Conservation (phyloP, 306 rosid genomes). For the Quercus gilva region DNA sequence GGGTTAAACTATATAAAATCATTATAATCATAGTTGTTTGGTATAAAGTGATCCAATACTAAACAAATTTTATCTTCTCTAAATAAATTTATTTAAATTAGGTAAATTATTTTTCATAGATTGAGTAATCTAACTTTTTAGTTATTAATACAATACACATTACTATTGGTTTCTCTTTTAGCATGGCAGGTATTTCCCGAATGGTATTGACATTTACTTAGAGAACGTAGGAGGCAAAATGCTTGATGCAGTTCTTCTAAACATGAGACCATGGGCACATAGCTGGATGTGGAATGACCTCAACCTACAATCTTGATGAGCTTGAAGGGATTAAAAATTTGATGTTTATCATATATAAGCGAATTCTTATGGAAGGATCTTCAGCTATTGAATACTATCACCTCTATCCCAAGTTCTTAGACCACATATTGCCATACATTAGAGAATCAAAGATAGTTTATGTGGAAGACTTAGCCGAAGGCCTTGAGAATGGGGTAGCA, state of each 20-base stretch:
- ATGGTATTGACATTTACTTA: constrained; percentile 20
- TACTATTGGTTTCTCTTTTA: not conserved
- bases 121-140: too few species aligned
- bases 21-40: too few species aligned
- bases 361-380: constrained; percentile 14
- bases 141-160: too few species aligned
- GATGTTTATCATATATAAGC: constrained; percentile 10
- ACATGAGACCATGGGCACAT: constrained; percentile 16
- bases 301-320: not conserved
- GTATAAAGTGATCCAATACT: too few species aligned
- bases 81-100: too few species aligned
- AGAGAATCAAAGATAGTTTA: not conserved
- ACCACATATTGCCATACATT: constrained; percentile 1
- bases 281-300: constrained; percentile 8
- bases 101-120: too few species aligned
- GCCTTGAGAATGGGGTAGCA: constrained; percentile 16
- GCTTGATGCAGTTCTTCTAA: constrained; percentile 18
- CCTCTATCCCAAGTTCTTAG: constrained; percentile 17
- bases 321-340: not conserved
- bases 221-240: constrained; percentile 15
- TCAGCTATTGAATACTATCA: not conserved
- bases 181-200: constrained; percentile 8
- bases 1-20: too few species aligned
- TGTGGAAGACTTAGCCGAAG: constrained; percentile 9
- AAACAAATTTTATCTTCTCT: too few species aligned